These are phyloP conservation scores for Pseudonitzschia delicatissima DNA, from an alignment of 108 stramenopile species.

Conservation along the genomic window DNA sequence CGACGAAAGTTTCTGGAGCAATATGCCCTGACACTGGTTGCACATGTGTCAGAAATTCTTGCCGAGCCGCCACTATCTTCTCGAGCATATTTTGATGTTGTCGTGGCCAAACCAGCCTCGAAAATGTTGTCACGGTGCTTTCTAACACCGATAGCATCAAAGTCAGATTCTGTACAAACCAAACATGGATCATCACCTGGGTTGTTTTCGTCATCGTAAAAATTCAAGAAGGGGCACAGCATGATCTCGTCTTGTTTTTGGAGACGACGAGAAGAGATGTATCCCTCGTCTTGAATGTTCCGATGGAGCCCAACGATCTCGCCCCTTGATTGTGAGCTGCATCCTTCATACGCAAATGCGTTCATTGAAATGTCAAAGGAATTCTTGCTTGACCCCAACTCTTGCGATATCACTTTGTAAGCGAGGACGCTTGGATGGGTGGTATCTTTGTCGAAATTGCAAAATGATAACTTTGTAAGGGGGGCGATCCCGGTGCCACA, in stretches of 20 bases:
- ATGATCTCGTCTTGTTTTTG: neutral
- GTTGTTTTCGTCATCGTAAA: neutral
- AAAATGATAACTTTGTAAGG: neutral
- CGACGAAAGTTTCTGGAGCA: slow-evolving; percentile 3
- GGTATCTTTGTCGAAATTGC: neutral
- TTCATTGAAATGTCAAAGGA: neutral
- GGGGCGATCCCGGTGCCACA: slow-evolving; percentile 22
- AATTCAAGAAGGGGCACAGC: neutral
- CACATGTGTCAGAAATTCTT: neutral
- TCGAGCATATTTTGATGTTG: no score
- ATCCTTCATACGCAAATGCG: neutral
- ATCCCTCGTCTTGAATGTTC: no score
- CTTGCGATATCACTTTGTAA: no score
- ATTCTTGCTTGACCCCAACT: neutral
- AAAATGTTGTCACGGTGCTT: no score
- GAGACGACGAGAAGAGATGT: neutral
- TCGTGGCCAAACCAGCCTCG: no score
- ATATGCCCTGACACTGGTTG: neutral
- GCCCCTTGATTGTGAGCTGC: no score
- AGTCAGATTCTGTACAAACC: neutral
- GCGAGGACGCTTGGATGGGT: neutral
- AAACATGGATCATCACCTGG: neutral
- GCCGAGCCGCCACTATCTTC: neutral
- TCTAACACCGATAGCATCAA: neutral
- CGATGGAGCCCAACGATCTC: no score